Conservation (phyloP, 371 early-diverging fungal species). For the Choanephora cucurbitarum region DNA sequence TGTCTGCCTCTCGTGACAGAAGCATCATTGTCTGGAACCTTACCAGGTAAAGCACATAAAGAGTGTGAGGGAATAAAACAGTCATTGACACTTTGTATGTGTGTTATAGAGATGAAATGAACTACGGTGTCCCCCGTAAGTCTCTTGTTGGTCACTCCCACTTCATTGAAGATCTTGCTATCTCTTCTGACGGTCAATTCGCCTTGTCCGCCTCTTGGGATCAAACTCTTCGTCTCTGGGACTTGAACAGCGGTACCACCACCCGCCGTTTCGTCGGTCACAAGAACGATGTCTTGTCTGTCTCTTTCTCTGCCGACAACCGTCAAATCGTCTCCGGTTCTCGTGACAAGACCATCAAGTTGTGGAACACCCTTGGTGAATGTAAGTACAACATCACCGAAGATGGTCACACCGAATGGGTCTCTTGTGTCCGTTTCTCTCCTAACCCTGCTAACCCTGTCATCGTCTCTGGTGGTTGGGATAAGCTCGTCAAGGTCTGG, state of each 20-base stretch:
- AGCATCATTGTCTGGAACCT: constrained; percentile 93
- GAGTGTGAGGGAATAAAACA: neutral
- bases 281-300: constrained; percentile 93
- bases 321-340: constrained; percentile 95
- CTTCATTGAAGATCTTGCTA: constrained; percentile 93
- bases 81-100: neutral
- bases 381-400: constrained; percentile 94
- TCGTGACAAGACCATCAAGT: constrained; percentile 96
- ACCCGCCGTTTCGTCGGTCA: constrained; percentile 93
- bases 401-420: constrained; percentile 95
- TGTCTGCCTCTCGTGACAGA: constrained; percentile 96
- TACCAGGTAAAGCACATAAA: constrained; percentile 48
- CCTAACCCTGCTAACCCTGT: constrained; percentile 95
- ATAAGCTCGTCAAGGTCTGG: constrained; percentile 99
- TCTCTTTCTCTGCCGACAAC: constrained; percentile 97
- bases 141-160: constrained; percentile 93
- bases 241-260: constrained; percentile 87
- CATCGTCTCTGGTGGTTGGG: constrained; percentile 97
- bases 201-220: constrained; percentile 97
- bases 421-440: constrained; percentile 96
- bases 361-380: constrained; percentile 98
- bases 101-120: constrained; percentile 67
- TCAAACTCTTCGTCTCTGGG: constrained; percentile 96
- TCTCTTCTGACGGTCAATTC: constrained; percentile 95
- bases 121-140: constrained; percentile 86